Conservation (phyloP, 1,284 basidiomycete species). For the Moesziomyces parantarcticus region DNA sequence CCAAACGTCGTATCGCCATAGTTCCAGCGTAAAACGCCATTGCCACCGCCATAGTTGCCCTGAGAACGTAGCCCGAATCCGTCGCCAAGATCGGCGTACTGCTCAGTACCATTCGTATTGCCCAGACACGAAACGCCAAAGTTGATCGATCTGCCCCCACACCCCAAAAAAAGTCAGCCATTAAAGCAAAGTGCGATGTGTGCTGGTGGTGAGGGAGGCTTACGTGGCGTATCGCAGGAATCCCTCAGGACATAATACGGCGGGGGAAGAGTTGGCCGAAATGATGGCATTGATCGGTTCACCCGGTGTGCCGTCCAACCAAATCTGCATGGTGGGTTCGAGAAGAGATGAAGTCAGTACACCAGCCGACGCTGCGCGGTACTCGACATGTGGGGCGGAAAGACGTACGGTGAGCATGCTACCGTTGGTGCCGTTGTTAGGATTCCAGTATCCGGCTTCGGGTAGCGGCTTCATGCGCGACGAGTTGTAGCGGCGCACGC, state of each 20-base stretch:
- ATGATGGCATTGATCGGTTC: constrained; percentile 66
- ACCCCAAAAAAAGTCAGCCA: constrained; percentile 2
- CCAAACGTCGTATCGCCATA: constrained; percentile 53
- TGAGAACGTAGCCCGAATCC: constrained; percentile 48
- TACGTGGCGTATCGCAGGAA: constrained; percentile 64
- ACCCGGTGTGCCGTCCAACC: constrained; percentile 50
- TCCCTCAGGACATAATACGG: constrained; percentile 58
- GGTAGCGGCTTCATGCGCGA: constrained; percentile 45
- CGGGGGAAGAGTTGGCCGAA: constrained; percentile 51
- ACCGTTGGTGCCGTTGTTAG: constrained; percentile 42
- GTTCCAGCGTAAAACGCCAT: constrained; percentile 61
- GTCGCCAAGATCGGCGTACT: constrained; percentile 61
- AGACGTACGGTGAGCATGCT: constrained; percentile 47
- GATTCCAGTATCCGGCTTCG: constrained; percentile 33
- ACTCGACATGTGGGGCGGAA: constrained; percentile 14
- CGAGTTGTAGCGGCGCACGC: constrained; percentile 40
- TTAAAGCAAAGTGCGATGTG: no score
- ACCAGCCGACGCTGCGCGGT: no score
- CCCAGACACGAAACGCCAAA: constrained; percentile 66
- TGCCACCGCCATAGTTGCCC: constrained; percentile 55
- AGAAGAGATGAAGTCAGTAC: no score
- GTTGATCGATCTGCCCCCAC: constrained; percentile 52
- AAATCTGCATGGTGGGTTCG: constrained; percentile 17
- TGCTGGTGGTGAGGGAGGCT: constrained; percentile 1
- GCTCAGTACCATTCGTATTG: constrained; percentile 56